A percentile compares a stretch with the other conserved stretches of the same genome.
Conservation (phyloP, 1,139 yeast genomes). For the Hemisphaericaspora xylofermentans region DNA sequence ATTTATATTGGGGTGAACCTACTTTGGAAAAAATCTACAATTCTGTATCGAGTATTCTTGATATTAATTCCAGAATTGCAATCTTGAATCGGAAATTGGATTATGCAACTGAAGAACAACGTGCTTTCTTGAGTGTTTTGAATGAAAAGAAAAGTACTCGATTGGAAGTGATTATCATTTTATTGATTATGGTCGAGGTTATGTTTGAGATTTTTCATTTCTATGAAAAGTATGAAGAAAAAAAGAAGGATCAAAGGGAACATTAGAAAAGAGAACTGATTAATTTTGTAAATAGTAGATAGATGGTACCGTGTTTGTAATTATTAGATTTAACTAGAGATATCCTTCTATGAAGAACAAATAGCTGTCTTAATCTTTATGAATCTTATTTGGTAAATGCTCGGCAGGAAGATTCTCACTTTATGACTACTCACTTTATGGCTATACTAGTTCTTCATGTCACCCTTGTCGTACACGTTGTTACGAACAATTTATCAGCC, state of each 20-base stretch:
- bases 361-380: no score
- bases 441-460: no score
- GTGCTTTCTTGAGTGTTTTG: constrained; percentile 71
- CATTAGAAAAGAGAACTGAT: not conserved
- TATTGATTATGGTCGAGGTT: constrained; percentile 81
- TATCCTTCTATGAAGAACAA: no score
- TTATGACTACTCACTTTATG: no score
- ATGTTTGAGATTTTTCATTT: constrained; percentile 68
- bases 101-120: constrained; percentile 85
- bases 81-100: constrained; percentile 82
- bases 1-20: constrained; percentile 90
- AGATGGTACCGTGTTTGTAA: not conserved
- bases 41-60: constrained; percentile 67
- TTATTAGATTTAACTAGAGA: no score
- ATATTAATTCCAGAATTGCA: constrained; percentile 72
- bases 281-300: not conserved
- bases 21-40: constrained; percentile 73
- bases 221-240: constrained; percentile 22
- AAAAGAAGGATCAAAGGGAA: constrained; percentile 2
- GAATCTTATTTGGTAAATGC: no score
- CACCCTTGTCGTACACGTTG: no score
- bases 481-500: no score
- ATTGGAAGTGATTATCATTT: constrained; percentile 84
- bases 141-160: constrained; percentile 76
- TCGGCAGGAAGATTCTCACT: no score